phyloP scores from a whole-genome alignment of 441 rosid species.

The Geranium incanum region DNA sequence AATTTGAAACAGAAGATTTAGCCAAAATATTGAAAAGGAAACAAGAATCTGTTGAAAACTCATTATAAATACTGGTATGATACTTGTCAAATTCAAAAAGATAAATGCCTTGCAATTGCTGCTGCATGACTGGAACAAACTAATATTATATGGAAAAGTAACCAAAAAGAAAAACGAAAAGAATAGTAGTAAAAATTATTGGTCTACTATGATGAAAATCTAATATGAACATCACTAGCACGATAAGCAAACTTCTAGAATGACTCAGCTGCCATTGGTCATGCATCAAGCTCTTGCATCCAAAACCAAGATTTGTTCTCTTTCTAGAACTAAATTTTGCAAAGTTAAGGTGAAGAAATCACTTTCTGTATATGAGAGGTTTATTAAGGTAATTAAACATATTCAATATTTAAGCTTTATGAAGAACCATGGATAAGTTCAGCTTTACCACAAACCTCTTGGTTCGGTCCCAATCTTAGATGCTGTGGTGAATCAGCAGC shows the following conservation, averaged over 20 bases:
- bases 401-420: not conserved
- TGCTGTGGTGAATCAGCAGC: conserved; percentile 55
- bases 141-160: not conserved
- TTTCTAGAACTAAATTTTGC: not conserved
- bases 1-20: not conserved
- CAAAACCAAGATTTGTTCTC: not conserved
- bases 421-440: conserved; percentile 4
- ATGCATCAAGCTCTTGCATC: not conserved
- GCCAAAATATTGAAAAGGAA: not conserved
- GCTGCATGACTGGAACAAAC: not conserved
- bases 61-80: not conserved
- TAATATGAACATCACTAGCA: not conserved
- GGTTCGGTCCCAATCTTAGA: conserved; percentile 53
- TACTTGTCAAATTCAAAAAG: not conserved
- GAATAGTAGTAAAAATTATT: no score
- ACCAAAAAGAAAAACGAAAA: not conserved
- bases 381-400: not conserved
- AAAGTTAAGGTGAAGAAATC: not conserved
- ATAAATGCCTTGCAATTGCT: not conserved
- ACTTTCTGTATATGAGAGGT: not conserved
- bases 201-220: not conserved
- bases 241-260: not conserved
- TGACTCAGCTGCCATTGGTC: not conserved
- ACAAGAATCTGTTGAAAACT: not conserved
- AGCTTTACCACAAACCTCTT: conserved; percentile 39